These are phyloP conservation scores for Escallonia herrerae DNA, from an alignment of 129 eudicot species.

Conservation along the genomic window DNA sequence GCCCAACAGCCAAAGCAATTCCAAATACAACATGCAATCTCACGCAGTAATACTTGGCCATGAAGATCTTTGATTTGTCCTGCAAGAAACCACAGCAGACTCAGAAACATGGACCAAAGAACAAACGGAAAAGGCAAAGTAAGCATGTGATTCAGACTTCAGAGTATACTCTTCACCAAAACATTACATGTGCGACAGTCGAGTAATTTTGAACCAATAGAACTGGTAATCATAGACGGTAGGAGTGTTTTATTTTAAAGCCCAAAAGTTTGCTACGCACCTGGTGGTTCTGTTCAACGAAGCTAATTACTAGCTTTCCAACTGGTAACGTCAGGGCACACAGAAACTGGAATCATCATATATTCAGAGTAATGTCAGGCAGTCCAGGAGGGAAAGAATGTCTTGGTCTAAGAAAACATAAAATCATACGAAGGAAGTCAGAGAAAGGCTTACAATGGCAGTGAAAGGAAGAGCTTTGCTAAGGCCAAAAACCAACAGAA, in stretches of 20 bases:
- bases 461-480: constrained; percentile 51
- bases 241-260: not conserved
- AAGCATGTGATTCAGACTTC: not conserved
- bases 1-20: constrained; percentile 68
- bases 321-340: constrained; percentile 66
- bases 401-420: no score
- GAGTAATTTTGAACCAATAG: not conserved
- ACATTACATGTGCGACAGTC: not conserved
- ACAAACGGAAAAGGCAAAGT: no score
- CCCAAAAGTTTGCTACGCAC: constrained; percentile 27
- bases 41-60: constrained; percentile 85
- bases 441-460: constrained; percentile 46
- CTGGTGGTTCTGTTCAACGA: constrained; percentile 58
- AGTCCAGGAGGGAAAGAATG: not conserved
- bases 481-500: constrained; percentile 42
- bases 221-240: no score
- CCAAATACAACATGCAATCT: constrained; percentile 77
- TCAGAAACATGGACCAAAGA: no score
- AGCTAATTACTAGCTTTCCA: constrained; percentile 55
- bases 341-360: constrained; percentile 43
- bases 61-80: constrained; percentile 81
- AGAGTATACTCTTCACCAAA: not conserved
- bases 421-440: no score
- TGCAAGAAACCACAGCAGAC: constrained; percentile 13
- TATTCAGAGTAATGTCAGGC: not conserved